Evolutionary conservation across 148 eudicot species (phyloP), one percentile per base, ranked within the genome.

Genomic region (Cornus controversa): DNA sequence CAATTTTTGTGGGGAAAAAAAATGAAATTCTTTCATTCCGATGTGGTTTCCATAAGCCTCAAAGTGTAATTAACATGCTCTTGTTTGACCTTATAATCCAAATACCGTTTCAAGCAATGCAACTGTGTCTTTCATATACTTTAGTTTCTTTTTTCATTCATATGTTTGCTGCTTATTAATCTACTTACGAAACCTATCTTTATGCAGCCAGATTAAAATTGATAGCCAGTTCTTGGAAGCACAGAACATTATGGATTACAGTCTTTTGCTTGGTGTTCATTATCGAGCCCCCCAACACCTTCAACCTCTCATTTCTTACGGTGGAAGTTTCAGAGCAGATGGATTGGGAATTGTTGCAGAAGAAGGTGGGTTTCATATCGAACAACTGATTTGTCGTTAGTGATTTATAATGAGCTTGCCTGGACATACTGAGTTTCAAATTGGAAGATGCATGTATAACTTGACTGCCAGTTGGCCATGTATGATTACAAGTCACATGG

Each of bases 261-360:
- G 94, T 74, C 92, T 91, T 72, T 69, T 91, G 83, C 76, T 89
- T 23, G 94, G 92, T 72, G 94, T 91, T 74, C 94, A 91, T 76
- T 91, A 87, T 74, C 93, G 99, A 72, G 99, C 99, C 34, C 99
- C 99, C 72, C 97, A 86, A 77, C 97, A 90, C 79, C 86, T 96
- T 71, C 90, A 77, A 64, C 81, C 98, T 67, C 78, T 73, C 72
- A 81, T 86, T 83, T 75, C 87, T 67, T 69, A 79, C 74, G 86
- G 79, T 66, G 81, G 40, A 69, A 80, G 88, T 77, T 54, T 80
- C 26, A 76, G 77, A 26, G 84, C 83, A 65, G 97, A 95, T 83
- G 92, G 85, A 66, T 75, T 96, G 83, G 94, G 88, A 69, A 90
- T 86, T 78, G 92, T 96, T 79, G 91, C 96, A 64, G 99, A 93